Conservation (phyloP, 2,329 filamentous ascomycete genomes). For the Graphium sp. region DNA sequence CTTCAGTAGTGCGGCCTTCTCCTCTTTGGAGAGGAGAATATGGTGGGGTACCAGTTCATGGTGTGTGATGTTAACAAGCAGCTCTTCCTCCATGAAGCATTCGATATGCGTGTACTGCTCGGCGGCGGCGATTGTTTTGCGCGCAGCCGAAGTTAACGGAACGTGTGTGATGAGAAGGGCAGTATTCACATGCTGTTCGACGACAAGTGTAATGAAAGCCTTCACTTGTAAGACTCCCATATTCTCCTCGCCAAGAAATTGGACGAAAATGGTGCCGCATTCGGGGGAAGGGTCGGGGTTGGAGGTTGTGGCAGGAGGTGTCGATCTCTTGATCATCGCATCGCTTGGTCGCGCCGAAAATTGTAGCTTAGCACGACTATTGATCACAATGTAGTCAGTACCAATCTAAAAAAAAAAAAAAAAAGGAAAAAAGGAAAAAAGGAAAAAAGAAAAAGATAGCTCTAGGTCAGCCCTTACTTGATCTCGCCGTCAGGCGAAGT, state of each 20-base stretch:
- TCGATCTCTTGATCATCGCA: conserved; percentile 73
- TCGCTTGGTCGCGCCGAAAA: conserved; percentile 78
- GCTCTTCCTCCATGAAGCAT: conserved; percentile 87
- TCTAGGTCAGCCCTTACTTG: conserved; percentile 37
- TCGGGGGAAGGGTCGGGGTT: conserved; percentile 57
- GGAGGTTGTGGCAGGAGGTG: conserved; percentile 48
- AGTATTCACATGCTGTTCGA: conserved; percentile 66
- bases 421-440: neutral
- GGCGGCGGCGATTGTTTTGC: conserved; percentile 70
- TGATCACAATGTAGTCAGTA: no score
- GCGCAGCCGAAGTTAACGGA: conserved; percentile 68
- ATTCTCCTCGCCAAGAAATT: conserved; percentile 67
- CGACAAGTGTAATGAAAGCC: conserved; percentile 69
- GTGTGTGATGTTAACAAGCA: conserved; percentile 94
- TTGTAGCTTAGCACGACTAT: conserved; percentile 66
- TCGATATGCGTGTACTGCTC: conserved; percentile 69
- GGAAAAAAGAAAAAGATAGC: conserved; percentile 1
- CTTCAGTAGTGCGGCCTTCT: conserved; percentile 73
- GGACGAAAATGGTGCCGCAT: conserved; percentile 81
- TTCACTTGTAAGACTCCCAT: conserved; percentile 90
- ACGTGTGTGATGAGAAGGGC: conserved; percentile 81
- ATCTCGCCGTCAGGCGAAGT: conserved; percentile 55
- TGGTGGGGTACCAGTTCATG: conserved; percentile 95
- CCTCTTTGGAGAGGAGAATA: conserved; percentile 73
- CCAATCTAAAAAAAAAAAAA: neutral